A percentile compares a stretch with the other conserved stretches of the same genome.
These are phyloP conservation scores for Begonia loranthoides DNA, from an alignment of 306 rosid species.

Conservation along the genomic window DNA sequence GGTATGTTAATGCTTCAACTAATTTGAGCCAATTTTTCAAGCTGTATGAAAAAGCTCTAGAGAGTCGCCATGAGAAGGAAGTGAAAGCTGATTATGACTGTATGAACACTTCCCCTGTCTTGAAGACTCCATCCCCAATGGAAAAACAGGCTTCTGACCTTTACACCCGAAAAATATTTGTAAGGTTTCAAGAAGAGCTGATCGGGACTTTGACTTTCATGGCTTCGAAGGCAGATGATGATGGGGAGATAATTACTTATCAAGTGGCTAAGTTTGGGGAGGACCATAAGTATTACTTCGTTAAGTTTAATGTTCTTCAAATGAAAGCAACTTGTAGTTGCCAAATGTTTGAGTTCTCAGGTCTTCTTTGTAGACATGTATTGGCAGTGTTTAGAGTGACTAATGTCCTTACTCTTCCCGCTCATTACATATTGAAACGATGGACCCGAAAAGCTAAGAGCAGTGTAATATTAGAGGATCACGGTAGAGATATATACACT, in stretches of 20 bases:
- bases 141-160: slow-evolving; percentile 93
- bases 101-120: slow-evolving; percentile 57
- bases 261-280: slow-evolving; percentile 90
- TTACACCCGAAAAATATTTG: slow-evolving; percentile 74
- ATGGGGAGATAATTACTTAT: slow-evolving; percentile 65
- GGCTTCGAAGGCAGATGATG: slow-evolving; percentile 82
- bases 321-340: slow-evolving; percentile 91
- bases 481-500: slow-evolving; percentile 48
- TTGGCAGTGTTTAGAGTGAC: slow-evolving; percentile 97
- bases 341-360: slow-evolving; percentile 98
- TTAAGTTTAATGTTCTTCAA: slow-evolving; percentile 81
- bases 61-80: slow-evolving; percentile 97
- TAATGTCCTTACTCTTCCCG: slow-evolving; percentile 90
- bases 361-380: slow-evolving; percentile 93
- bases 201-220: slow-evolving; percentile 87
- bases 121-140: slow-evolving; percentile 98
- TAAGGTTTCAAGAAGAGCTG: slow-evolving; percentile 91
- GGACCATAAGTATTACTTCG: slow-evolving; percentile 65
- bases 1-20: slow-evolving; percentile 97
- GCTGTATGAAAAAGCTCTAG: slow-evolving; percentile 93
- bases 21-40: slow-evolving; percentile 82
- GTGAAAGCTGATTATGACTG: slow-evolving; percentile 95
- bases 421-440: slow-evolving; percentile 86
- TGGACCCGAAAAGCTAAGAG: slow-evolving; percentile 99
- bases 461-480: slow-evolving; percentile 78